A percentile compares a stretch with the other conserved stretches of the same genome.
These are phyloP conservation scores for Didymella pomorum DNA, from an alignment of 2,329 filamentous ascomycete genomes.

Conservation along the genomic window DNA sequence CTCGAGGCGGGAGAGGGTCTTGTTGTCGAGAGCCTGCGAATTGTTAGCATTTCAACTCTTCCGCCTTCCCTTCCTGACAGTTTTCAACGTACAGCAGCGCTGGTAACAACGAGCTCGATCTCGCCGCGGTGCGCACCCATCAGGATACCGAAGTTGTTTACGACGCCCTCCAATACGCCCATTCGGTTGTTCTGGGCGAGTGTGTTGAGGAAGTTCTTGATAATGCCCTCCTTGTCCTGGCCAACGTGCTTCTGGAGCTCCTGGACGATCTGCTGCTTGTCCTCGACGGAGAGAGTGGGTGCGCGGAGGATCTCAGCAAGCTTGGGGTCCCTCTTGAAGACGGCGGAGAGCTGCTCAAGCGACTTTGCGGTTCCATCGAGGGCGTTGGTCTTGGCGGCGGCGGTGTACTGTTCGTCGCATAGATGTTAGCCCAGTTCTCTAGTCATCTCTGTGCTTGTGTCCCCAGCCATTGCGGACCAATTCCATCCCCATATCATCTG, in stretches of 20 bases:
- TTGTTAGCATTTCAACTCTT: conserved; percentile 24
- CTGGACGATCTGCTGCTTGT: conserved; percentile 86
- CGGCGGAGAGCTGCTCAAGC: conserved; percentile 72
- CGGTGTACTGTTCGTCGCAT: conserved; percentile 77
- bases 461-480: conserved; percentile 27
- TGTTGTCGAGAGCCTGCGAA: conserved; percentile 80
- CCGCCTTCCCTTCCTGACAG: not conserved
- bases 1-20: conserved; percentile 86
- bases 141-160: conserved; percentile 84
- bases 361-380: conserved; percentile 88
- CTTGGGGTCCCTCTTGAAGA: conserved; percentile 85
- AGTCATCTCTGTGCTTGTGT: conserved; percentile 13
- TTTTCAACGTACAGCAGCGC: conserved; percentile 74
- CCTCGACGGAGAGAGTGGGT: conserved; percentile 77
- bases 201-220: conserved; percentile 92
- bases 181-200: conserved; percentile 97
- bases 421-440: conserved; percentile 37
- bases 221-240: conserved; percentile 74
- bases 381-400: conserved; percentile 83
- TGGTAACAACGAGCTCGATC: conserved; percentile 91
- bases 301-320: conserved; percentile 77
- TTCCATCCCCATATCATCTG: conserved; percentile 34
- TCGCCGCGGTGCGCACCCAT: conserved; percentile 91
- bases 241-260: conserved; percentile 85
- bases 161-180: conserved; percentile 79